A percentile compares a stretch with the other conserved stretches of the same genome.
Conservation (phyloP, 441 rosid genomes). For the Adansonia rubrostipa region DNA sequence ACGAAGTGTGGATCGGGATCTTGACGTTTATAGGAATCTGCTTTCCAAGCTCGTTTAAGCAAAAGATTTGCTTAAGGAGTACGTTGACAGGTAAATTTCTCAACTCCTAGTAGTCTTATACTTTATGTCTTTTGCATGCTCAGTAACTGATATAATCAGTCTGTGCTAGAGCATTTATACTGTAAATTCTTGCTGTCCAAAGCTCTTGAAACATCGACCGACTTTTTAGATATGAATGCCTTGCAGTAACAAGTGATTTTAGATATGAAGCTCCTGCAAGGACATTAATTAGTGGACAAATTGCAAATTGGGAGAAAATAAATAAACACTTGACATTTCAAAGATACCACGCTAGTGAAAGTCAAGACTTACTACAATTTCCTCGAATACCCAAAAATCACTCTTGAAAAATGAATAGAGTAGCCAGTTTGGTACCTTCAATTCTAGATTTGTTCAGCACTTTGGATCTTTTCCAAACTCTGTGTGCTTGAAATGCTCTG, state of each 20-base stretch:
- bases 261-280: neutral
- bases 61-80: conserved; percentile 90
- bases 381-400: neutral
- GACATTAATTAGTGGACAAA: neutral
- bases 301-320: neutral
- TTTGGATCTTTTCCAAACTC: neutral
- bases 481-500: conserved; percentile 12
- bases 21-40: conserved; percentile 92
- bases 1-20: conserved; percentile 92
- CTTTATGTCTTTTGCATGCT: neutral
- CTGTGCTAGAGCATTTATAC: neutral
- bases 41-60: conserved; percentile 96
- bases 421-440: neutral
- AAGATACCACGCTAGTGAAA: neutral
- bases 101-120: neutral
- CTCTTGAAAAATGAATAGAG: neutral
- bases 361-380: neutral
- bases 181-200: neutral
- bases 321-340: neutral
- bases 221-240: neutral
- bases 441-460: neutral
- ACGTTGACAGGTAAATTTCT: conserved; percentile 72
- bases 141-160: neutral
- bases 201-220: neutral
- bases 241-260: neutral